Evolutionary conservation across 352 stramenopile genomes (phyloP).

Genomic region (Thalassiosira allenii): DNA sequence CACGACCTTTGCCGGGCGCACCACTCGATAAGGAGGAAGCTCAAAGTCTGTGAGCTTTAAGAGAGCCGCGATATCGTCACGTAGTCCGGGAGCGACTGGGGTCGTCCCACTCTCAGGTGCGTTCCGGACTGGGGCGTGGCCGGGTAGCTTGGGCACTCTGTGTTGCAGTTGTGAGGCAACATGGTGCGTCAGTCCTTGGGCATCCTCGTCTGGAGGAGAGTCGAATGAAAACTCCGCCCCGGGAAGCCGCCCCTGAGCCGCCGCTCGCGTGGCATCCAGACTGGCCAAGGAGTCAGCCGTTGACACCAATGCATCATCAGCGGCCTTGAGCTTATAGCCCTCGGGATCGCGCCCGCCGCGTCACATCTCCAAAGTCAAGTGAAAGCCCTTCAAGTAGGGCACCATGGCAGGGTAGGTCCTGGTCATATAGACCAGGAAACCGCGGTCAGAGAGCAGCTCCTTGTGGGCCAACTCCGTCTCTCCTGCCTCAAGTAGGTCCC

Average conservation of each 20-base stretch:
- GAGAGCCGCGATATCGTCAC: slow-evolving; percentile 50
- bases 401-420: slow-evolving; percentile 56
- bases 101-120: background rate
- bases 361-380: slow-evolving; percentile 66
- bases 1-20: slow-evolving; percentile 1
- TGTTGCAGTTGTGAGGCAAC: background rate
- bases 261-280: background rate
- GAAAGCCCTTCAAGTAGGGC: slow-evolving; percentile 72
- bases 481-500: background rate
- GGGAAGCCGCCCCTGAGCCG: background rate
- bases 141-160: background rate
- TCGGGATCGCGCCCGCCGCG: slow-evolving; percentile 29
- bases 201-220: no score
- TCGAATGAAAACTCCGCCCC: no score
- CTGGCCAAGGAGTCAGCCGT: background rate
- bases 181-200: no score
- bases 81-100: slow-evolving; percentile 29
- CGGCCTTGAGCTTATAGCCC: slow-evolving; percentile 48
- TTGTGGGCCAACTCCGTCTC: slow-evolving; percentile 37
- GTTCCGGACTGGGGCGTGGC: background rate
- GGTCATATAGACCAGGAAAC: slow-evolving; percentile 69
- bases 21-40: slow-evolving; percentile 18
- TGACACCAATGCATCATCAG: background rate
- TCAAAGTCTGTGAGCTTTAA: slow-evolving; percentile 9
- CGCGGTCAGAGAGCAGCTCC: slow-evolving; percentile 38